phyloP scores from a whole-genome alignment of 78 protist species.

The Dictyostelium citrinum region DNA sequence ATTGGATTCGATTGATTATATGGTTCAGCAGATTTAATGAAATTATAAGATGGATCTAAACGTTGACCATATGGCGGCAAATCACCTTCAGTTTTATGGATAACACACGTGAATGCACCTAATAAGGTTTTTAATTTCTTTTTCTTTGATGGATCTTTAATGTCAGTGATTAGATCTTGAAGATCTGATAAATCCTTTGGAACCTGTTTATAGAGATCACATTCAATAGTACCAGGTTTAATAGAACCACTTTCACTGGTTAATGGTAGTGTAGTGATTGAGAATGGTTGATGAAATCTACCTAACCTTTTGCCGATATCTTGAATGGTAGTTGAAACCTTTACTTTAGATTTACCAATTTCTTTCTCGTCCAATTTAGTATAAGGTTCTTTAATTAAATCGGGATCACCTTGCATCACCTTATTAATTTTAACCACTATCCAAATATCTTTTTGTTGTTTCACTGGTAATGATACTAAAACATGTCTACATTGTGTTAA shows the following conservation, averaged over 20 bases:
- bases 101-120: constrained; percentile 31
- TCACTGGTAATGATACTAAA: constrained; percentile 31
- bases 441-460: constrained; percentile 60
- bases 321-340: constrained; percentile 1
- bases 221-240: background rate
- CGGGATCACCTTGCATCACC: constrained; percentile 73
- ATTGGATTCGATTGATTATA: background rate
- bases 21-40: constrained; percentile 20
- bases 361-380: constrained; percentile 41
- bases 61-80: constrained; percentile 25
- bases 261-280: constrained; percentile 9
- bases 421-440: constrained; percentile 33
- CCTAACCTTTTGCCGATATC: constrained; percentile 56
- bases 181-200: constrained; percentile 38
- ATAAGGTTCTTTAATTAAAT: constrained; percentile 36
- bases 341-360: constrained; percentile 15
- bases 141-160: constrained; percentile 26
- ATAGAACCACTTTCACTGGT: constrained; percentile 16
- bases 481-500: constrained; percentile 52
- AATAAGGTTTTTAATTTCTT: constrained; percentile 39
- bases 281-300: constrained; percentile 25
- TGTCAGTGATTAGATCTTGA: constrained; percentile 20
- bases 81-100: constrained; percentile 33
- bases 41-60: constrained; percentile 57
- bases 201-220: constrained; percentile 20